These are phyloP conservation scores for Pinus albicaulis DNA, from an alignment of 75 land plant genomes.

Conservation along the genomic window DNA sequence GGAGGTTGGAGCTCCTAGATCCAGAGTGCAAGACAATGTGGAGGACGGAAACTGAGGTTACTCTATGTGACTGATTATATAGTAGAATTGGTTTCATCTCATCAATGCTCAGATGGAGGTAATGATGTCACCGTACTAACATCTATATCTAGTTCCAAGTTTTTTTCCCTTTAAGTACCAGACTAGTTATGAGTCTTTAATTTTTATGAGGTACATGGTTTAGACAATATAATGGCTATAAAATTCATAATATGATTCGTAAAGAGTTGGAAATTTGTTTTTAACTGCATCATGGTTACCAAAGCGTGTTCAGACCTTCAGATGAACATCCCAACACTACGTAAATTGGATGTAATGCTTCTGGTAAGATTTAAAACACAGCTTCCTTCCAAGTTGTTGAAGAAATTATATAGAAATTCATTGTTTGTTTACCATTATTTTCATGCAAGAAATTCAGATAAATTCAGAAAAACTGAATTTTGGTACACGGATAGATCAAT, in stretches of 20 bases:
- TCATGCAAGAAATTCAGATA: constrained; percentile 49
- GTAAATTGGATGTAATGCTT: constrained; percentile 88
- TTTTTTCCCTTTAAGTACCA: neutral
- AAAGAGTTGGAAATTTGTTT: neutral
- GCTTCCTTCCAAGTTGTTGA: neutral
- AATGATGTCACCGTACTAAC: neutral
- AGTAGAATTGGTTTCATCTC: constrained; percentile 59
- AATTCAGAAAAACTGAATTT: too few species aligned
- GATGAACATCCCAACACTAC: constrained; percentile 87
- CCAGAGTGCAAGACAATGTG: constrained; percentile 46
- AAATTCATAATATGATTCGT: neutral
- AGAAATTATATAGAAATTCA: neutral
- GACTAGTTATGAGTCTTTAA: neutral
- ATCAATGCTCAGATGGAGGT: constrained; percentile 67
- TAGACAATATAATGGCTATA: neutral
- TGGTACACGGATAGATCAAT: too few species aligned
- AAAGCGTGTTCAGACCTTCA: constrained; percentile 71
- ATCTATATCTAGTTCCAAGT: neutral
- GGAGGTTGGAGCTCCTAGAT: constrained; percentile 54
- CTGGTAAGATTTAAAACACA: constrained; percentile 35
- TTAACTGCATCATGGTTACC: constrained; percentile 72
- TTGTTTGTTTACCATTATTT: neutral
- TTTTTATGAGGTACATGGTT: neutral
- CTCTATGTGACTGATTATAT: constrained; percentile 61
- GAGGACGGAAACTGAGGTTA: constrained; percentile 65